phyloP scores from a whole-genome alignment of 192 early-diverging fungal genomes.

The Anaeromyces robustus region DNA sequence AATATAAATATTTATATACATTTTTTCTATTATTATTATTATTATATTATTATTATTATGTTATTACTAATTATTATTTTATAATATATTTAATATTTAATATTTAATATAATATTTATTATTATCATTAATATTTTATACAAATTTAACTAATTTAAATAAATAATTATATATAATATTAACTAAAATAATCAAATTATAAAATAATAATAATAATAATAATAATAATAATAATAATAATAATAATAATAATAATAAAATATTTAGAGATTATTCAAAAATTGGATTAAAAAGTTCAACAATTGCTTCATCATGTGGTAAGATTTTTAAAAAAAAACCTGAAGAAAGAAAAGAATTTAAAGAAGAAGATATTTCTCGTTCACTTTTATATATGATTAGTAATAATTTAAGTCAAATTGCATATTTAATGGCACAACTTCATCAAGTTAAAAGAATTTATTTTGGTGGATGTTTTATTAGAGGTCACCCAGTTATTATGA shows the following conservation, averaged over 20 bases:
- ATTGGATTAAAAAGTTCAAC: conserved; percentile 85
- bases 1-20: neutral
- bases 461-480: conserved; percentile 97
- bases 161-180: too few relatives aligned
- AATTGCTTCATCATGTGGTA: conserved; percentile 90
- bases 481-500: conserved; percentile 93
- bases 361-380: conserved; percentile 78
- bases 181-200: neutral
- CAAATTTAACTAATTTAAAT: too few relatives aligned
- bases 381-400: conserved; percentile 87
- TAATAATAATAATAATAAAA: conserved; percentile 14
- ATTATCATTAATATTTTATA: too few relatives aligned
- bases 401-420: conserved; percentile 99
- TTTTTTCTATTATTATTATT: too few relatives aligned
- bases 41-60: too few relatives aligned
- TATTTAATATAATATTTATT: too few relatives aligned
- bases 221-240: neutral
- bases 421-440: conserved; percentile 85
- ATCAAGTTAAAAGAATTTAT: conserved; percentile 78
- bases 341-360: conserved; percentile 28
- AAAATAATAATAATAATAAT: conserved; percentile 1
- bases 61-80: too few relatives aligned
- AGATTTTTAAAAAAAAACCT: conserved; percentile 27
- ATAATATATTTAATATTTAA: too few relatives aligned
- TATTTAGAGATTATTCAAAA: conserved; percentile 67